These are phyloP conservation scores for Sarocladium oryzae DNA, from an alignment of 2,329 filamentous ascomycete species.

Conservation along the genomic window DNA sequence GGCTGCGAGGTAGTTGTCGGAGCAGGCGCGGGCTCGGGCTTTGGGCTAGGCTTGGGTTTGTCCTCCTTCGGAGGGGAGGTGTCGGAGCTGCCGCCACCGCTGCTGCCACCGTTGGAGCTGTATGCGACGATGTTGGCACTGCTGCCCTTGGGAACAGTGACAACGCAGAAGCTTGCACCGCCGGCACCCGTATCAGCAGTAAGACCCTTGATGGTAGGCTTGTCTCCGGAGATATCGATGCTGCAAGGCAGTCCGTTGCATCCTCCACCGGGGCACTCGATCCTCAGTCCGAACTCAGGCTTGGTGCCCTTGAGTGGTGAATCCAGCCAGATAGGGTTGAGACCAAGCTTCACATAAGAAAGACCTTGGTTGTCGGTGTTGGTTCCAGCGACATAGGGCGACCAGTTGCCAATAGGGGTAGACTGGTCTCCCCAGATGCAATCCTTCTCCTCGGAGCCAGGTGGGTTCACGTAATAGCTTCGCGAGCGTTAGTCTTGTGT, in stretches of 20 bases:
- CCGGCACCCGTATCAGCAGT: slow-evolving; percentile 55
- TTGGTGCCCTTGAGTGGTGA: slow-evolving; percentile 46
- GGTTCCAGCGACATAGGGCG: slow-evolving; percentile 68
- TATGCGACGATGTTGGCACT: slow-evolving; percentile 63
- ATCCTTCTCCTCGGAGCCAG: slow-evolving; percentile 55
- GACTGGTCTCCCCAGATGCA: slow-evolving; percentile 65
- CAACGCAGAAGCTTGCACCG: slow-evolving; percentile 66
- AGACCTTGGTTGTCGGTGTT: slow-evolving; percentile 59
- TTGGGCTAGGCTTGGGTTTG: slow-evolving; percentile 6
- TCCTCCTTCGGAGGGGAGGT: slow-evolving; percentile 13
- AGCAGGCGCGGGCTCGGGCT: not conserved
- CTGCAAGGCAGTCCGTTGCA: slow-evolving; percentile 72
- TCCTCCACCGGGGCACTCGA: slow-evolving; percentile 58
- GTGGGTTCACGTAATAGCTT: slow-evolving; percentile 73
- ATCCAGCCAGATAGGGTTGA: slow-evolving; percentile 67
- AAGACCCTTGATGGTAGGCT: slow-evolving; percentile 54
- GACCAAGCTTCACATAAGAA: slow-evolving; percentile 70
- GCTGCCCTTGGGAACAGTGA: slow-evolving; percentile 61
- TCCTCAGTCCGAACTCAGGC: slow-evolving; percentile 62
- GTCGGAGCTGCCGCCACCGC: slow-evolving; percentile 28
- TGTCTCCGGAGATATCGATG: slow-evolving; percentile 54
- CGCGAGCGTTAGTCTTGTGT: slow-evolving; percentile 15
- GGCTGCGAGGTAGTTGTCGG: slow-evolving; percentile 13
- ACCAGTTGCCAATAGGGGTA: slow-evolving; percentile 67
- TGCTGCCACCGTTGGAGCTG: slow-evolving; percentile 35